phyloP scores from a whole-genome alignment of 1,284 basidiomycete genomes.

The Laetiporus sulphureus region DNA sequence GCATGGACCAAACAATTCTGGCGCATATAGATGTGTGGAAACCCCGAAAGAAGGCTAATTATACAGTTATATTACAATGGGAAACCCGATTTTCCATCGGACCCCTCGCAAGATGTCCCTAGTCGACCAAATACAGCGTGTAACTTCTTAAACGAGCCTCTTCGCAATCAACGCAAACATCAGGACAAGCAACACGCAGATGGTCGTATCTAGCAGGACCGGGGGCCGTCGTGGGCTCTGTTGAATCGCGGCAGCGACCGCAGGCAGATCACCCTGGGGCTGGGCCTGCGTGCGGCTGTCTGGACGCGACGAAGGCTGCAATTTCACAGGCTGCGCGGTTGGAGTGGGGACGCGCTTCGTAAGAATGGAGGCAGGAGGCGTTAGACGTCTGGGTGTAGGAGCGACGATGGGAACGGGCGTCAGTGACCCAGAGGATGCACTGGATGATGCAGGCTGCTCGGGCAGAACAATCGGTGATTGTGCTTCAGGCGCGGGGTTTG shows the following conservation, averaged over 20 bases:
- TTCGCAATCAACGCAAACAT: conserved; percentile 57
- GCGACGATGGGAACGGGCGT: conserved; percentile 21
- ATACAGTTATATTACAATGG: too few species aligned
- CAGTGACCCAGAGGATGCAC: too few species aligned
- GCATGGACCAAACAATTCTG: too few species aligned
- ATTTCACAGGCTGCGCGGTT: conserved; percentile 2
- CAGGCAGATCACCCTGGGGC: conserved; percentile 8
- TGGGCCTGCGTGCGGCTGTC: conserved; percentile 10
- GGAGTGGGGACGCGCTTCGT: conserved; percentile 13
- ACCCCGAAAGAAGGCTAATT: too few species aligned
- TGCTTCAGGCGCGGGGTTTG: too few species aligned
- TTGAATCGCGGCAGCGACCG: conserved; percentile 15
- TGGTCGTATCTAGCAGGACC: conserved; percentile 59
- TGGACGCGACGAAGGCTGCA: conserved; percentile 6
- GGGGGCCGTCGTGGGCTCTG: conserved; percentile 37
- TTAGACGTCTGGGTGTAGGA: conserved; percentile 22
- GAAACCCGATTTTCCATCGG: too few species aligned
- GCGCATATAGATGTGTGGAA: too few species aligned
- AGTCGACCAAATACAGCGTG: too few species aligned
- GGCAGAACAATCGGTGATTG: not conserved
- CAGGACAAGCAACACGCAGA: conserved; percentile 59
- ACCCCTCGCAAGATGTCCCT: too few species aligned
- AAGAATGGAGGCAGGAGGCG: conserved; percentile 19
- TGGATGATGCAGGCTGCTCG: too few species aligned
- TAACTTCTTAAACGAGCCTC: conserved; percentile 51